Percentiles rank a stretch among this genome's conserved stretches.
These are phyloP conservation scores for Taphrina flavorubra DNA, from an alignment of 1,139 yeast genomes.

Conservation along the genomic window DNA sequence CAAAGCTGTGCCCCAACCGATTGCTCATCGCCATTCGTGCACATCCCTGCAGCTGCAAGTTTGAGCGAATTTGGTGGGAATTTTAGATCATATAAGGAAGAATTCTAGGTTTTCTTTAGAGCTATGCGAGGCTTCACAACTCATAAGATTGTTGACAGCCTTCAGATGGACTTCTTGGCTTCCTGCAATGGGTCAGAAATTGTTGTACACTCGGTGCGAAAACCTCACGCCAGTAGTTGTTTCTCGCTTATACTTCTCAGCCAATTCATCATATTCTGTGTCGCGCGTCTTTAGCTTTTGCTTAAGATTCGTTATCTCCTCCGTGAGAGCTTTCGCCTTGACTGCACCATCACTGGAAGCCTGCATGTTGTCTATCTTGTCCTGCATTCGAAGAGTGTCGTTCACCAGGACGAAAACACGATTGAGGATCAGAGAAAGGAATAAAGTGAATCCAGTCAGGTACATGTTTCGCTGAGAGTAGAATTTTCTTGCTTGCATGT, in stretches of 20 bases:
- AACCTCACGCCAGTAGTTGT: conserved; percentile 28
- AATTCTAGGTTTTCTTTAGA: no score
- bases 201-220: background rate
- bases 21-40: no score
- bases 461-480: conserved; percentile 97
- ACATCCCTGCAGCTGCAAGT: no score
- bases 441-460: conserved; percentile 92
- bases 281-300: conserved; percentile 57
- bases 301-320: conserved; percentile 58
- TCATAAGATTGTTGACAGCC: no score
- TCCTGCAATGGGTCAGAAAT: background rate
- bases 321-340: conserved; percentile 50
- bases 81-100: no score
- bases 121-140: no score
- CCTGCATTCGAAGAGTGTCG: conserved; percentile 72
- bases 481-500: conserved; percentile 85
- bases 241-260: conserved; percentile 64
- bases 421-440: conserved; percentile 80
- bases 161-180: conserved; percentile 18
- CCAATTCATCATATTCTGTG: conserved; percentile 66
- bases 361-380: conserved; percentile 49
- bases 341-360: conserved; percentile 48
- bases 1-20: no score
- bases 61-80: no score
- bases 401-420: conserved; percentile 85